Evolutionary conservation across 2,329 filamentous ascomycete species (phyloP).

Genomic region (Pseudogymnoascus sp.): DNA sequence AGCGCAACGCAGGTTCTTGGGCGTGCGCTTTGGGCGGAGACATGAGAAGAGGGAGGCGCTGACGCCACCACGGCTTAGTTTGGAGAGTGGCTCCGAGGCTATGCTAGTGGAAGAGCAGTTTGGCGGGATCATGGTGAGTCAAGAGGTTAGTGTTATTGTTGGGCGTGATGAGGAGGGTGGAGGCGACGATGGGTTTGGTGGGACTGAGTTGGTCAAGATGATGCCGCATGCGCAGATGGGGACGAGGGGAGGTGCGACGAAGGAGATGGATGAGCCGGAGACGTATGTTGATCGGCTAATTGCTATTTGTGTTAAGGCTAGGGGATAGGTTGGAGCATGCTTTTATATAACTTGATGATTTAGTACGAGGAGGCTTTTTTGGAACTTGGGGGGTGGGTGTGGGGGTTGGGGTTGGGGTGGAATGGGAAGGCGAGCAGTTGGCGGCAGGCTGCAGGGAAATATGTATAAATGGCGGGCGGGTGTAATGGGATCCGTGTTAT

Average conservation of each 20-base stretch:
- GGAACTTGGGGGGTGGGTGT: background rate
- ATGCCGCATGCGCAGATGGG: background rate
- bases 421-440: background rate
- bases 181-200: background rate
- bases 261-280: constrained; percentile 4
- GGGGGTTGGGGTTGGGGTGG: background rate
- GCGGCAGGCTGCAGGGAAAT: background rate
- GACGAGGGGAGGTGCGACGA: background rate
- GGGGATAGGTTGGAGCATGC: background rate
- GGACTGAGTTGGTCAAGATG: background rate
- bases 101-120: constrained; percentile 23
- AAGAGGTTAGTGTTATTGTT: constrained; percentile 51
- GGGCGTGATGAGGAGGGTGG: constrained; percentile 14
- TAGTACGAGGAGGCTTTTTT: background rate
- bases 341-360: background rate
- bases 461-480: background rate
- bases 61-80: background rate
- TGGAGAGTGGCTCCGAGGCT: constrained; percentile 16
- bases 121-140: constrained; percentile 54
- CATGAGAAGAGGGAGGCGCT: background rate
- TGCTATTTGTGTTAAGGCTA: background rate
- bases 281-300: background rate
- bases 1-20: background rate
- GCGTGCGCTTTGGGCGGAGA: background rate
- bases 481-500: background rate